phyloP scores from a whole-genome alignment of 805 yeast species.

The Candida germanica region DNA sequence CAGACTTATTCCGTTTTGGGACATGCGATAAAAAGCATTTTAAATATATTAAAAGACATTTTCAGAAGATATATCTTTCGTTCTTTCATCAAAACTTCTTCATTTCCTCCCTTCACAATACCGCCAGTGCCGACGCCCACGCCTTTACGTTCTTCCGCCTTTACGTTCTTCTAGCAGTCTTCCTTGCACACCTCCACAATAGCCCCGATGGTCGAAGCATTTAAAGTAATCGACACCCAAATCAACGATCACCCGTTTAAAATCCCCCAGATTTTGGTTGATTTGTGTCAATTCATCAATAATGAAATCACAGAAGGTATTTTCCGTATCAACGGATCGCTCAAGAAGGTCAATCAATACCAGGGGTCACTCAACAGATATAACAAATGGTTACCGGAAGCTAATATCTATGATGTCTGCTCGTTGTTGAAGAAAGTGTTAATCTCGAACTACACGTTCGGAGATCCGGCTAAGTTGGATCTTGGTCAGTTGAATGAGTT shows the following conservation, averaged over 20 bases:
- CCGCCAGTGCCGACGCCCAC: too few species aligned
- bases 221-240: constrained; percentile 5
- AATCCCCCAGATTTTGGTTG: constrained; percentile 20
- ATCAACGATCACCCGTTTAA: constrained; percentile 5
- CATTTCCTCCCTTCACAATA: too few species aligned
- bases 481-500: not conserved
- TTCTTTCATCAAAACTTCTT: too few species aligned
- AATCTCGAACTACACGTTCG: constrained; percentile 12
- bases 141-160: too few species aligned
- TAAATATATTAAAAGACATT: too few species aligned
- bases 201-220: constrained; percentile 11
- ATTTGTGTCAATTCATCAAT: constrained; percentile 19
- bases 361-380: constrained; percentile 13
- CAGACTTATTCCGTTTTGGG: too few species aligned
- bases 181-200: not conserved
- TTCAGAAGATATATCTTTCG: not conserved
- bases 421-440: constrained; percentile 24
- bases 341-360: constrained; percentile 21
- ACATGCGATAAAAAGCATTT: too few species aligned
- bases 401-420: constrained; percentile 25
- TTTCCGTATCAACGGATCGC: constrained; percentile 31
- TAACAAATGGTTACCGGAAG: constrained; percentile 18
- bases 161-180: too few species aligned
- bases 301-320: constrained; percentile 24
- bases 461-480: constrained; percentile 11